Percentiles rank a stretch among this genome's conserved stretches.
Evolutionary conservation across 2,329 filamentous ascomycete genomes (phyloP).

Genomic region (Capronia epimyces): DNA sequence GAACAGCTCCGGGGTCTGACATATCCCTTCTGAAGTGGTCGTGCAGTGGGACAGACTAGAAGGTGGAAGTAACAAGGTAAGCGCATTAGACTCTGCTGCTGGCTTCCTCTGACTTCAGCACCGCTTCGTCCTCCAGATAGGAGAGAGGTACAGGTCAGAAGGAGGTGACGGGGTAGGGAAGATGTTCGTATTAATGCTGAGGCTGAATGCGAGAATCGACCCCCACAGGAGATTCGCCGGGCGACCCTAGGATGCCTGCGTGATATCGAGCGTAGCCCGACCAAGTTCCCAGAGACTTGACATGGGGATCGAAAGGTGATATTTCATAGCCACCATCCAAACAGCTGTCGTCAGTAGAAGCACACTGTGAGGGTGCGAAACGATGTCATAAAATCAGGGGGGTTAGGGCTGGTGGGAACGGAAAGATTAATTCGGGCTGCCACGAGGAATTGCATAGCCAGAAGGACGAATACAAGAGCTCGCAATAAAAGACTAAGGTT

Average conservation of each 20-base stretch:
- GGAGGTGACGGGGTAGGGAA: neutral
- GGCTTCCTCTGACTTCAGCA: neutral
- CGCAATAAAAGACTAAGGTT: constrained; percentile 13
- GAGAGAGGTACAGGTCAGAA: neutral
- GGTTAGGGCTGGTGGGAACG: constrained; percentile 3
- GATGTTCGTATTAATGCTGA: constrained; percentile 20
- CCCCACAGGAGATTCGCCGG: constrained; percentile 10
- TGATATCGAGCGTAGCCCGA: neutral
- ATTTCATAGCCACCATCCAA: constrained; percentile 13
- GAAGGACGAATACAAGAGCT: constrained; percentile 3
- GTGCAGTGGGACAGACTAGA: neutral
- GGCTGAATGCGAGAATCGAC: constrained; percentile 16
- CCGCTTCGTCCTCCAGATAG: neutral
- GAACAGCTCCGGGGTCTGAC: neutral
- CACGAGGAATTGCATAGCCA: neutral
- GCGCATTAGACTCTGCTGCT: neutral
- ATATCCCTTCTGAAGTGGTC: no score
- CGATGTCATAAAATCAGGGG: constrained; percentile 12
- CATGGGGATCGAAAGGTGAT: constrained; percentile 10
- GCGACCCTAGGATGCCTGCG: constrained; percentile 1
- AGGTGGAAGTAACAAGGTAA: neutral
- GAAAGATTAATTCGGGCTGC: neutral
- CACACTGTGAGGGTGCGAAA: neutral
- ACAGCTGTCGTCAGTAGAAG: constrained; percentile 14
- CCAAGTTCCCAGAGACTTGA: neutral